These are phyloP conservation scores for Anaeromyces robustus DNA, from an alignment of 192 early-diverging fungal genomes.

Conservation along the genomic window DNA sequence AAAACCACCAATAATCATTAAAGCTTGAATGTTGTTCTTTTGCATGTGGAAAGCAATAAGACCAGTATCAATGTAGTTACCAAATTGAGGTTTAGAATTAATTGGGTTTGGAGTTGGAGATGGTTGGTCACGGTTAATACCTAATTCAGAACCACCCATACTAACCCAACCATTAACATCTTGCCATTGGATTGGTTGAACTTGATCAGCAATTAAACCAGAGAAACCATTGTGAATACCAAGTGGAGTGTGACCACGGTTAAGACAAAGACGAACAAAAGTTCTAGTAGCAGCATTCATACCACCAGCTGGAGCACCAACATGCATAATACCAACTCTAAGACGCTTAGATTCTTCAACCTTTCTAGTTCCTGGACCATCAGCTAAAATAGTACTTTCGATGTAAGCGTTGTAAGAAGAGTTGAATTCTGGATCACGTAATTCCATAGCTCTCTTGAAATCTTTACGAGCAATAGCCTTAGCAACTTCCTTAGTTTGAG, in stretches of 20 bases:
- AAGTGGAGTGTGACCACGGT: constrained; percentile 74
- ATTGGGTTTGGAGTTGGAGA: constrained; percentile 26
- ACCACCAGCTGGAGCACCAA: constrained; percentile 91
- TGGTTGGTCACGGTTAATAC: constrained; percentile 87
- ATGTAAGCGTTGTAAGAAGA: constrained; percentile 28
- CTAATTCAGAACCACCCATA: constrained; percentile 79
- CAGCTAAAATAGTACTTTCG: constrained; percentile 14
- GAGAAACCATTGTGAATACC: constrained; percentile 85
- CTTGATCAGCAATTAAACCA: constrained; percentile 68
- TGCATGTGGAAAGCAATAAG: constrained; percentile 83
- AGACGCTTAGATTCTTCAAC: constrained; percentile 33
- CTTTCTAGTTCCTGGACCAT: constrained; percentile 12
- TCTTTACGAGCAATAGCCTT: constrained; percentile 66
- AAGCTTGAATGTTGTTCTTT: constrained; percentile 73
- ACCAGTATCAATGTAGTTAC: constrained; percentile 52
- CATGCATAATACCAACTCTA: constrained; percentile 80
- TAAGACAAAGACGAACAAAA: constrained; percentile 65
- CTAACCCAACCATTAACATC: constrained; percentile 83
- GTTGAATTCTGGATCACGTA: constrained; percentile 74
- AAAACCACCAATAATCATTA: constrained; percentile 91
- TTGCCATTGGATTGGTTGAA: constrained; percentile 65
- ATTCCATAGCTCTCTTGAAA: constrained; percentile 74
- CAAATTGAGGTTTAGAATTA: neutral
- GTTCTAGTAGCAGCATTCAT: constrained; percentile 93
- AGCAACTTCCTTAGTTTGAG: constrained; percentile 68